Evolutionary conservation across 805 yeast species (phyloP).

Genomic region (Candida tallmaniae): DNA sequence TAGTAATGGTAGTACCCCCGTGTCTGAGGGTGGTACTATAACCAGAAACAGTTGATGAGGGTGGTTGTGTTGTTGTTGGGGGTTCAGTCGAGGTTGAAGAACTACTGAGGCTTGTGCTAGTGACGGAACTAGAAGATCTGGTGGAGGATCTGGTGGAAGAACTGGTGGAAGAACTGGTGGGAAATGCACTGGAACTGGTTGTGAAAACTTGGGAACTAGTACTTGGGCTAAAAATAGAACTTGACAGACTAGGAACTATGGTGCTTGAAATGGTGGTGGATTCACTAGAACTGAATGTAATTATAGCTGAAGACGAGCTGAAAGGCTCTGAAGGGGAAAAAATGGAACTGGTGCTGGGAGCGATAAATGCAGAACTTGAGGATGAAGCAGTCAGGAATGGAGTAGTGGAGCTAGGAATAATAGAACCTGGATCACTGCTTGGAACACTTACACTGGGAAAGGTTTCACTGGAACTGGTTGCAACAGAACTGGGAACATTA

Average conservation of each 20-base stretch:
- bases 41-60: constrained; percentile 7
- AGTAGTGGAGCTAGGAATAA: not conserved
- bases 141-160: not conserved
- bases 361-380: not conserved
- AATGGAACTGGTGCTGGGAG: not conserved
- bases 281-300: not conserved
- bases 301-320: not conserved
- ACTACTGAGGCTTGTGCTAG: not conserved
- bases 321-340: not conserved
- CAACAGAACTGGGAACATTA: not conserved
- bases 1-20: constrained; percentile 36
- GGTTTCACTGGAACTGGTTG: not conserved
- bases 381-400: not conserved
- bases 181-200: not conserved
- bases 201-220: not conserved
- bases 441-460: not conserved
- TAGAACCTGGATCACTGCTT: no score
- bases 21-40: constrained; percentile 12
- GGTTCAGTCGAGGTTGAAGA: not conserved
- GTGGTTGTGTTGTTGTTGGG: constrained; percentile 1
- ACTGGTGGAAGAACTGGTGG: not conserved
- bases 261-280: not conserved
- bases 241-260: not conserved
- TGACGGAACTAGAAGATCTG: not conserved
- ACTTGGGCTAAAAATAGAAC: not conserved